A percentile compares a stretch with the other conserved stretches of the same genome.
These are phyloP conservation scores for Trypethelium eluteriae DNA, from an alignment of 495 filamentous ascomycete genomes.

Conservation along the genomic window DNA sequence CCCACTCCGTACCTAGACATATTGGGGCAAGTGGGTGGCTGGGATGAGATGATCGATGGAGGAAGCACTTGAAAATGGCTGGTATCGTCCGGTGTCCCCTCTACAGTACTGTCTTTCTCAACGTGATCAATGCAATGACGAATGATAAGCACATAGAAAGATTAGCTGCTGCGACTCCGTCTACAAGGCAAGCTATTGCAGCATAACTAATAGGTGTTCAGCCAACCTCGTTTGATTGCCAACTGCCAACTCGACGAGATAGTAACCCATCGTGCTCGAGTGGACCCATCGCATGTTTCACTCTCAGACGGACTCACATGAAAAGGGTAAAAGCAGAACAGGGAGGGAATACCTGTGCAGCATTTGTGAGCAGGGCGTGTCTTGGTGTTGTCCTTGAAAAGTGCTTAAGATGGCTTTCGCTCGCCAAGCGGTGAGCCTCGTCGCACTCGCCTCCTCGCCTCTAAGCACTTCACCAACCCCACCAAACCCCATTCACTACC, in stretches of 20 bases:
- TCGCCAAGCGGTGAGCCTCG: constrained; percentile 12
- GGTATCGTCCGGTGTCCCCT: background rate
- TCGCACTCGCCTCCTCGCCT: background rate
- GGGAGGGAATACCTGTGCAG: background rate
- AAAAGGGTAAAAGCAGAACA: background rate
- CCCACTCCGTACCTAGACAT: too few relatives aligned
- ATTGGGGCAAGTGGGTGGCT: background rate
- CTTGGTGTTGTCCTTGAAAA: background rate
- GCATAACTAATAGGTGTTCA: too few relatives aligned
- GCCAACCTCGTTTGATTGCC: background rate
- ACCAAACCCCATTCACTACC: too few relatives aligned
- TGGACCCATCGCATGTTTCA: background rate
- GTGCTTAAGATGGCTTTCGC: background rate
- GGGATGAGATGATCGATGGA: background rate
- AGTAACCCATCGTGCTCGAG: background rate
- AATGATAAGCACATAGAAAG: too few relatives aligned
- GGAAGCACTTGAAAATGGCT: background rate
- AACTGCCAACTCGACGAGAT: background rate
- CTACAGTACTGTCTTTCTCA: background rate
- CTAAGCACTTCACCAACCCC: background rate
- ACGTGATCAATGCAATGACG: background rate
- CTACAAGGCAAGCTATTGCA: too few relatives aligned
- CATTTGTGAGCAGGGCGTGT: background rate
- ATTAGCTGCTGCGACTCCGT: too few relatives aligned
- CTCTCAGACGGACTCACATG: background rate